phyloP scores from a whole-genome alignment of 225 moss, liverwort and hornwort genomes.

The Pleurozium schreberi region DNA sequence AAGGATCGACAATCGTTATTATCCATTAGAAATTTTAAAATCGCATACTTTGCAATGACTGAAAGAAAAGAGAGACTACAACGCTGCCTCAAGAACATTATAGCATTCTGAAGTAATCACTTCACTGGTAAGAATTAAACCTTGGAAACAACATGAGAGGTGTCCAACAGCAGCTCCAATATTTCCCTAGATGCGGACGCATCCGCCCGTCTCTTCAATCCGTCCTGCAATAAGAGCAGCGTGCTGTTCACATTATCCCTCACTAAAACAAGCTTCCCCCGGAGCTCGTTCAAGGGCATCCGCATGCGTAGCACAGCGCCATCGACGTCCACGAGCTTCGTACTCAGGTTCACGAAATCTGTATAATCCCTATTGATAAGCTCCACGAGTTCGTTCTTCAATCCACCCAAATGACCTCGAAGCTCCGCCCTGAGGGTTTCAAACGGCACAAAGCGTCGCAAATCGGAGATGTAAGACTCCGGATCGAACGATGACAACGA shows the following conservation, averaged over 20 bases:
- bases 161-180: constrained; percentile 81
- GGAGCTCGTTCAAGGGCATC: constrained; percentile 80
- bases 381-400: constrained; percentile 91
- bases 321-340: constrained; percentile 87
- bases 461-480: constrained; percentile 79
- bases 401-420: constrained; percentile 61
- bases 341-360: constrained; percentile 87
- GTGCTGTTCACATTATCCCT: constrained; percentile 67
- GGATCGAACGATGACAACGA: constrained; percentile 54
- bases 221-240: constrained; percentile 62
- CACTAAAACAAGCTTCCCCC: constrained; percentile 50
- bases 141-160: constrained; percentile 91
- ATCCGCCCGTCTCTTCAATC: constrained; percentile 74
- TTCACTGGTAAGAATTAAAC: constrained; percentile 15
- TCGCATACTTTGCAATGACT: not conserved
- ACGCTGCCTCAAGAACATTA: not conserved
- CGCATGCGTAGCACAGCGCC: constrained; percentile 92
- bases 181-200: constrained; percentile 74
- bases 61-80: not conserved
- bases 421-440: constrained; percentile 80
- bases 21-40: not conserved
- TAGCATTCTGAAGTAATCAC: not conserved
- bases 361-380: constrained; percentile 86
- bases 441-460: constrained; percentile 75
- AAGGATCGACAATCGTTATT: not conserved